Base-by-base conservation (phyloP, 495 filamentous ascomycete genomes). In the Penicillium fimorum region DNA sequence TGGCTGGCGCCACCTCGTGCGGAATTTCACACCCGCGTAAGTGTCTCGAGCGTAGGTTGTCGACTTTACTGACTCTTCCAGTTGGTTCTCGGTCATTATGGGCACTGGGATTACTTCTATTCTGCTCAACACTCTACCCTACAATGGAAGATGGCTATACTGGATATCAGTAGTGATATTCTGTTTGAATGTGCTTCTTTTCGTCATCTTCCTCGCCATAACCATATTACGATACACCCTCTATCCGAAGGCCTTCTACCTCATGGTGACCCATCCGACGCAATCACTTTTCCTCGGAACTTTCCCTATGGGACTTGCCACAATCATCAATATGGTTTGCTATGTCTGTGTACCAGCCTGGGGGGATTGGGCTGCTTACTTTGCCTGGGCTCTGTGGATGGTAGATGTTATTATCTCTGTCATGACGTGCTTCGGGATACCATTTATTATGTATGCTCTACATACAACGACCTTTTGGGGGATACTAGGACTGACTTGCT, bases 41-140 rank as follows among this genome's bases (percentile, higher is more conserved):
- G 33, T 29, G 25, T 29, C 24, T 29, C 8, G 3, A 29, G 43
- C 25, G 13, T 46, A 46, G 27, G 13, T 6, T 46, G 25, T 35
- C 33, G 13, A 35, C 43, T 17, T 27, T 17, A 6, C 43, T 46
- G 49, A 32, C 18, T 15, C 4, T 43, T 8, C 29, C 35, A 67
- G 60, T 30, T 69, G 62, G 67, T 70, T 71, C 54, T 58, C 79
- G 17, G 71, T 79, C 32, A 85, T 62, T 22, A 85, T 86, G 82
- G 80, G 82, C 15, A 86, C 82, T 0, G 82, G 82, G 11, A 81
- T 86, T 30, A 76, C 80, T 4, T 81, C 82, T 2, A 79, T 83
- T 50, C 67, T 85, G 18, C 70, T 84, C 7, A 71, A 82, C 55
- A 71, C 70, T 12, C 63, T 84, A 18, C 78, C 81, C 5, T 81